A percentile compares a stretch with the other conserved stretches of the same genome.
Evolutionary conservation across 331 rosid species (phyloP).

Genomic region (Quercus lobata): DNA sequence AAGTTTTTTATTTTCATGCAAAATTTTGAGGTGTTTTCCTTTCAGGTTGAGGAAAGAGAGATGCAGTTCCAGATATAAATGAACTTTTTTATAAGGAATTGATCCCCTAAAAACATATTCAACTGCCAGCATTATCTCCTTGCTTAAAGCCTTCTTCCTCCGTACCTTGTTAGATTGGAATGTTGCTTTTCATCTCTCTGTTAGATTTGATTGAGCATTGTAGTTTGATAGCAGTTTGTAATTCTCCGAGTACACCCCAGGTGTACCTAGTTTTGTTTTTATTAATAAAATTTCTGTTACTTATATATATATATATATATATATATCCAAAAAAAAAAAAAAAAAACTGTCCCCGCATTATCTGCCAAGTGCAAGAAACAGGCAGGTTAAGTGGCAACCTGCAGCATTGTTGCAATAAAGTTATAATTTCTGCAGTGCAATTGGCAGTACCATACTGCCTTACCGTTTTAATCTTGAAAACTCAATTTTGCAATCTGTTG

Average conservation of each 20-base stretch:
- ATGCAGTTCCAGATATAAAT: not conserved
- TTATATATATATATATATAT: too few species aligned
- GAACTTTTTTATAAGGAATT: too few species aligned
- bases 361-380: not conserved
- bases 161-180: too few species aligned
- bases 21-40: not conserved
- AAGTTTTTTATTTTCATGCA: not conserved
- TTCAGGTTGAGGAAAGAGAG: not conserved
- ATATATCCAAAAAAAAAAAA: too few species aligned
- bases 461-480: constrained; percentile 8
- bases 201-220: too few species aligned
- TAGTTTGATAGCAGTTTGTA: too few species aligned
- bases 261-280: too few species aligned
- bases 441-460: not conserved
- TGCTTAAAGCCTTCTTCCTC: too few species aligned
- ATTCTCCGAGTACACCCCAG: too few species aligned
- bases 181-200: too few species aligned
- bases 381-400: not conserved
- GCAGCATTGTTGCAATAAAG: not conserved
- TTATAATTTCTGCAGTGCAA: not conserved
- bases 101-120: not conserved
- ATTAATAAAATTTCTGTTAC: too few species aligned
- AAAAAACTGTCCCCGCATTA: not conserved
- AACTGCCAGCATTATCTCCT: not conserved
- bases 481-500: constrained; percentile 10